Evolutionary conservation across 179 eudicot genomes (phyloP), one percentile per base, ranked within the genome.

Genomic region (Spinacia oleracea): DNA sequence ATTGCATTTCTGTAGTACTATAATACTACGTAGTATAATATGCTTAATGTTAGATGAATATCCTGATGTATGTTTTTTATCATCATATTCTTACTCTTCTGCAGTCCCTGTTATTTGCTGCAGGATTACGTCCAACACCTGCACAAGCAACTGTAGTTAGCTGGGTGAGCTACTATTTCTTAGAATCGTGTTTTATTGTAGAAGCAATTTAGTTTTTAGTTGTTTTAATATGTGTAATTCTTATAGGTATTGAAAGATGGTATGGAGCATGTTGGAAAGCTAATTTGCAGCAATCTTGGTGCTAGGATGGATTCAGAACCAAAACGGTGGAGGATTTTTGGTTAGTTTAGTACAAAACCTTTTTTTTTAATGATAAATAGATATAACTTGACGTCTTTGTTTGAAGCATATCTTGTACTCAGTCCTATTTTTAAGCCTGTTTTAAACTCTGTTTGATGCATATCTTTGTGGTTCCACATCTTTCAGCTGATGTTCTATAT

Each of bases 81-180:
- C 76, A 77, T 78, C 79, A 83, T 82, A 76, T 81, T 60, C 86
- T 88, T 87, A 85, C 83, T 86, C 86, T 85, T 88, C 87, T 91
- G 89, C 95, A 95, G 99, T 96, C 99, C 69, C 90, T 96, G 84
- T 89, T 96, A 78, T 96, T 89, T 90, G 99, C 99, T 90, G 99
- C 99, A 86, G 99, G 99, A 73, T 89, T 96, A 87, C 91, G 98
- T 78, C 99, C 99, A 80, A 96, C 99, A 50, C 99, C 99, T 78
- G 99, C 99, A 34, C 99, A 96, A 84, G 98, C 99, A 32, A 96
- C 98, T 77, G 96, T 89, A 25, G 97, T 96, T 72, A 96, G 99
- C 83, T 96, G 99, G 99, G 98, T 95, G 83, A 88, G 91, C 48
- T 76, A 21, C 72, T 74, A n/a, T 68, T 59, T 25, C 74, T 20